phyloP scores from a whole-genome alignment of 257 asterid genomes.

The Ophiorrhiza pumila region DNA sequence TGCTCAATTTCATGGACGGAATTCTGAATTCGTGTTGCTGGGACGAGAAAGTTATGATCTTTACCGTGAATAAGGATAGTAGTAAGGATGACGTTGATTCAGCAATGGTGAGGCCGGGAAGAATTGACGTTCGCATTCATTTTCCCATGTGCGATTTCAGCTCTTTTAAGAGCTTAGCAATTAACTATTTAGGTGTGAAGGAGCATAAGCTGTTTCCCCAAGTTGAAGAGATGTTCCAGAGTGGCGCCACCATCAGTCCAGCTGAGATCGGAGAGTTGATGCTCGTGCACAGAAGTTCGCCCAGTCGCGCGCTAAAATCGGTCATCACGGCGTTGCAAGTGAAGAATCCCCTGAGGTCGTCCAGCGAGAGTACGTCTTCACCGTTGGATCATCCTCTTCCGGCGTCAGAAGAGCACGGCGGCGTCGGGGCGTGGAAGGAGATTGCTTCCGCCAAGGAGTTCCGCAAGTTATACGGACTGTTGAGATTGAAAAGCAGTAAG shows the following conservation, averaged over 20 bases:
- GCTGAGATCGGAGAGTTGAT: constrained; percentile 82
- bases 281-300: constrained; percentile 82
- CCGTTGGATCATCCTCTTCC: constrained; percentile 34
- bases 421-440: constrained; percentile 55
- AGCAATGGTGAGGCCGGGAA: constrained; percentile 69
- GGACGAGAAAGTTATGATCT: constrained; percentile 75
- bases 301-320: constrained; percentile 75
- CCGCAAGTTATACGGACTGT: constrained; percentile 54
- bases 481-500: constrained; percentile 53
- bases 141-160: constrained; percentile 78
- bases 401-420: constrained; percentile 42
- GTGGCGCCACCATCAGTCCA: constrained; percentile 74
- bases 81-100: constrained; percentile 66
- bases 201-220: constrained; percentile 78
- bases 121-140: constrained; percentile 74
- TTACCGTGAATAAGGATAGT: constrained; percentile 48
- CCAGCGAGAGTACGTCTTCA: constrained; percentile 33
- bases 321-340: constrained; percentile 71
- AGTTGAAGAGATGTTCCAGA: constrained; percentile 72
- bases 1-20: constrained; percentile 90
- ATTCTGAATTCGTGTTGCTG: constrained; percentile 68
- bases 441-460: constrained; percentile 47
- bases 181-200: constrained; percentile 67
- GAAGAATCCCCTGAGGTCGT: constrained; percentile 22
- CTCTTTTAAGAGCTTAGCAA: constrained; percentile 67